Conservation (phyloP, 108 stramenopile species). For the Nitzschia sp. region DNA sequence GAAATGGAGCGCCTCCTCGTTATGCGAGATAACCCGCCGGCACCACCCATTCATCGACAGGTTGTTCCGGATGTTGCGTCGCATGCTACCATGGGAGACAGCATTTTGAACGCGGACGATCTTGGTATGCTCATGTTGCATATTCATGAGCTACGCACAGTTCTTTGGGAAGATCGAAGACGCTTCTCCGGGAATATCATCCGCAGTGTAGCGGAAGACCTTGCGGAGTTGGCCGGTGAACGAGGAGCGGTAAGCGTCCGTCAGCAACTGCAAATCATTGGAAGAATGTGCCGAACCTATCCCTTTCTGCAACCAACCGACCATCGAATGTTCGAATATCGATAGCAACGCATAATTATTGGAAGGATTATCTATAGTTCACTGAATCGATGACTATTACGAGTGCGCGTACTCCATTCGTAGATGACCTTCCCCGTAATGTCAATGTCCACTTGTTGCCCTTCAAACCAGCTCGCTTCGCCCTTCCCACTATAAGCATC, state of each 20-base stretch:
- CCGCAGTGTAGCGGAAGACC: constrained; percentile 80
- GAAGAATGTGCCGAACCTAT: constrained; percentile 85
- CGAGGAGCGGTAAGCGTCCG: constrained; percentile 80
- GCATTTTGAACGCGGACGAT: constrained; percentile 65
- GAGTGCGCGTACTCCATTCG: constrained; percentile 15
- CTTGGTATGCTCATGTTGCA: constrained; percentile 90
- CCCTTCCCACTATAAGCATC: constrained; percentile 15
- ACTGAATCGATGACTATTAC: constrained; percentile 12
- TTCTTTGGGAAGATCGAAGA: constrained; percentile 73
- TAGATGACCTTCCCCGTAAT: constrained; percentile 22
- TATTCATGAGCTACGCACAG: constrained; percentile 80
- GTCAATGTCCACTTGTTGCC: constrained; percentile 39
- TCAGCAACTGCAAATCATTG: constrained; percentile 82
- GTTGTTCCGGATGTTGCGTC: not conserved
- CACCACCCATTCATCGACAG: constrained; percentile 25
- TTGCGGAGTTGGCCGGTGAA: constrained; percentile 89
- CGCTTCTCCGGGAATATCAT: constrained; percentile 62
- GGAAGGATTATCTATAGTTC: not conserved
- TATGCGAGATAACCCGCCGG: constrained; percentile 86
- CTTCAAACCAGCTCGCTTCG: constrained; percentile 32
- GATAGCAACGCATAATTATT: not conserved
- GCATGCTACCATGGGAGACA: constrained; percentile 9
- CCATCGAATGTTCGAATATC: constrained; percentile 15
- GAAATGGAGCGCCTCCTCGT: constrained; percentile 86
- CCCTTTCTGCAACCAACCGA: constrained; percentile 65